Conservation (phyloP, 345 rosid genomes). For the Eucalyptus rudis region DNA sequence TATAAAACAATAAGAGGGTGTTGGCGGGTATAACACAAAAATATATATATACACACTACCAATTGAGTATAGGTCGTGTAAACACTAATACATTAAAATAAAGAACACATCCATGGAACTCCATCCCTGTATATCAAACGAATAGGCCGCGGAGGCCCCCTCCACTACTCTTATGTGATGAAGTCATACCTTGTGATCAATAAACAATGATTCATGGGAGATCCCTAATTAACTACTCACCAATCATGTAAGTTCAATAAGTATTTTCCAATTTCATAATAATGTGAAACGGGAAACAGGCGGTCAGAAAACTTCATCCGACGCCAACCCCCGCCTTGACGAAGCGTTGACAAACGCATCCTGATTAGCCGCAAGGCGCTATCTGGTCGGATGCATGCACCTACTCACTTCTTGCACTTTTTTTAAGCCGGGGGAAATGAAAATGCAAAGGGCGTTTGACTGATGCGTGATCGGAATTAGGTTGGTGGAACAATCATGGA, state of each 20-base stretch:
- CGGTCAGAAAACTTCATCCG: not conserved
- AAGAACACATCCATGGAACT: no score
- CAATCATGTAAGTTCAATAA: no score
- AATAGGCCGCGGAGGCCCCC: no score
- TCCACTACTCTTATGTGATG: no score
- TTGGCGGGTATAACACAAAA: accelerated
- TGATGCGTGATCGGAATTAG: not conserved
- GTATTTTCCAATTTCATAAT: no score
- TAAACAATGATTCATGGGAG: not conserved
- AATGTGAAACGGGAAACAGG: no score
- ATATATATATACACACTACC: no score
- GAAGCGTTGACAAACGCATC: not conserved
- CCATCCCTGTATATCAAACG: not conserved
- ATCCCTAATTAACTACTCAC: not conserved
- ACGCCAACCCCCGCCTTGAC: not conserved
- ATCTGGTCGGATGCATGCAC: not conserved
- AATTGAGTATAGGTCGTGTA: accelerated
- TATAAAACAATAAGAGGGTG: no score
- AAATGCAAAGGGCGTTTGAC: not conserved
- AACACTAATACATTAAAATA: no score
- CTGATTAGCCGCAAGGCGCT: not conserved
- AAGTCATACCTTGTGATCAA: not conserved
- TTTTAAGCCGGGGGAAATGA: not conserved
- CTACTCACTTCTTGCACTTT: not conserved
- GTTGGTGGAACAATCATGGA: not conserved